These are phyloP conservation scores for Anacardium occidentale DNA, from an alignment of 345 rosid species.

Conservation along the genomic window DNA sequence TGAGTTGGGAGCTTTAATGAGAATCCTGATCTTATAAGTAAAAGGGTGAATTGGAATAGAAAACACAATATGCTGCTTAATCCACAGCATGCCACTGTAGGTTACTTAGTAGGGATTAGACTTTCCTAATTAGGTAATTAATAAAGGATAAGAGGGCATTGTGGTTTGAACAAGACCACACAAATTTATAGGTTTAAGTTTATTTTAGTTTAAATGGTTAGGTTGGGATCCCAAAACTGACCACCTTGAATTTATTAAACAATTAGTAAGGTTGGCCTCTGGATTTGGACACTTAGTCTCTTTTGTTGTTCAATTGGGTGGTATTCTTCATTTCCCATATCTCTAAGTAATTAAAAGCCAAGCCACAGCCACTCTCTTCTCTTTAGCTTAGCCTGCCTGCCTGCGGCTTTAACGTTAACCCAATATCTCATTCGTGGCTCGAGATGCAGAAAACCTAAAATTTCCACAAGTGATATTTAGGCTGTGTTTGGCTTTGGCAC, in stretches of 20 bases:
- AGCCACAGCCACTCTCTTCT: conserved; percentile 14
- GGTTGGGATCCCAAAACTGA: conserved; percentile 47
- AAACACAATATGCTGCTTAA: neutral
- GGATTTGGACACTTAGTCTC: conserved; percentile 43
- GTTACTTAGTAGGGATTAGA: conserved; percentile 22
- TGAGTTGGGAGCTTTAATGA: too few species aligned
- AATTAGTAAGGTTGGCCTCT: conserved; percentile 36
- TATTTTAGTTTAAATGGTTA: too few species aligned
- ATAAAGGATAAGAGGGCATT: conserved; percentile 20
- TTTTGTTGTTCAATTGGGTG: conserved; percentile 52
- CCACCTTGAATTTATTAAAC: conserved; percentile 40
- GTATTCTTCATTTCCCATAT: conserved; percentile 20
- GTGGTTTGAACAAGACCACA: conserved; percentile 12
- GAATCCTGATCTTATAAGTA: too few species aligned
- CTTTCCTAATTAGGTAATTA: conserved; percentile 37
- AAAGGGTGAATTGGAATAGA: too few species aligned
- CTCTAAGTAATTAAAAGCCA: conserved; percentile 12
- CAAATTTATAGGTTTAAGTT: neutral
- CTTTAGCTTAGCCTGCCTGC: conserved; percentile 15
- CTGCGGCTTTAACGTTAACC: conserved; percentile 6
- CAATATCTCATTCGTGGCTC: conserved; percentile 45
- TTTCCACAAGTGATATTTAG: neutral
- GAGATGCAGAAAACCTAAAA: conserved; percentile 35
- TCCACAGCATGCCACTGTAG: neutral
- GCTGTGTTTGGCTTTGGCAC: neutral